phyloP scores from a whole-genome alignment of 2,329 filamentous ascomycete species.

The Sporothrix luriei region DNA sequence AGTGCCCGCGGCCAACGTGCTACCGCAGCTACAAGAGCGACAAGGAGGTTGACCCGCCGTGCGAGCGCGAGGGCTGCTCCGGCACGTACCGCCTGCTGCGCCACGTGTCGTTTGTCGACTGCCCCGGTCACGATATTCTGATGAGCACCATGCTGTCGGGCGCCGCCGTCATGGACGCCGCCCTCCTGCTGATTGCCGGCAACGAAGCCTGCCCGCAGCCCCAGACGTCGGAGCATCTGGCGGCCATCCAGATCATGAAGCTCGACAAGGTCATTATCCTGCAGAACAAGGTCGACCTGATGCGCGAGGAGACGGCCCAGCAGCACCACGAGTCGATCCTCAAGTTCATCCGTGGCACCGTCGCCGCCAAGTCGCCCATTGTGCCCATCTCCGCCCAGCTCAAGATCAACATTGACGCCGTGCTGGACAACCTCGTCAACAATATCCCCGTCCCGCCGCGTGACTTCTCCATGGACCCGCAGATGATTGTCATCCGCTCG shows the following conservation, averaged over 20 bases:
- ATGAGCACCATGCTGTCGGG: conserved; percentile 99
- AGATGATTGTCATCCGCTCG: conserved; percentile 99
- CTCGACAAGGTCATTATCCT: conserved; percentile 99
- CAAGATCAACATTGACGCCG: conserved; percentile 99
- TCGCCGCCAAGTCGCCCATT: conserved; percentile 90
- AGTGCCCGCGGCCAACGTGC: conserved; percentile 91
- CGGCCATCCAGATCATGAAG: conserved; percentile 99
- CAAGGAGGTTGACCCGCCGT: conserved; percentile 96
- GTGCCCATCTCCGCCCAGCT: conserved; percentile 97
- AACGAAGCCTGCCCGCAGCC: conserved; percentile 99
- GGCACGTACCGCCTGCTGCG: conserved; percentile 86
- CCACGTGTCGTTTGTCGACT: conserved; percentile 98
- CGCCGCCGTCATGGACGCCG: conserved; percentile 98
- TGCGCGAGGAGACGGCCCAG: conserved; percentile 91
- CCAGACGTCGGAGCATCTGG: conserved; percentile 97
- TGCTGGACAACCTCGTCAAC: conserved; percentile 93
- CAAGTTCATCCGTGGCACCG: conserved; percentile 97
- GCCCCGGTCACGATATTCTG: conserved; percentile 99
- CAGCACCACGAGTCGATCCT: conserved; percentile 96
- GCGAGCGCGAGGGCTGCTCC: conserved; percentile 86
- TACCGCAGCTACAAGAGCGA: conserved; percentile 98
- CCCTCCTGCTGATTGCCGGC: conserved; percentile 91
- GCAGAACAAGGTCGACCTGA: conserved; percentile 99
- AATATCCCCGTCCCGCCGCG: conserved; percentile 89
- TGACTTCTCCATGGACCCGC: conserved; percentile 88